Evolutionary conservation across 176 grass and related monocot genomes (phyloP).

Genomic region (Poa pratensis): DNA sequence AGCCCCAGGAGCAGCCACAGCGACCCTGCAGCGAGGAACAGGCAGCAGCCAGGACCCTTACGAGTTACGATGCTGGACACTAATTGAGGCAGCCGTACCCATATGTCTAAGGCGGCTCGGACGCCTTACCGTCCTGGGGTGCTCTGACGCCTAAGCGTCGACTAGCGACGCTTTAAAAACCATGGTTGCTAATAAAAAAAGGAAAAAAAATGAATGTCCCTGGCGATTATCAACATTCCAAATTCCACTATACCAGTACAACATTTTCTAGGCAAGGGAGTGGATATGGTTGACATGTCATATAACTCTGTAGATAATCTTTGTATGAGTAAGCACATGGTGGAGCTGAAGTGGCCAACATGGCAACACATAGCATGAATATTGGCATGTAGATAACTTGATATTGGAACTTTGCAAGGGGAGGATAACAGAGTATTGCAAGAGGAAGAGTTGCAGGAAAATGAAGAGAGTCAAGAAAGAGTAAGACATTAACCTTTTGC

Average conservation of each 20-base stretch:
- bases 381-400: background rate
- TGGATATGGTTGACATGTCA: background rate
- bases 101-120: no score
- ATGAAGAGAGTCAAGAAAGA: background rate
- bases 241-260: background rate
- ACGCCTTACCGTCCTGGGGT: no score
- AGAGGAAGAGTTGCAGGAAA: conserved; percentile 2
- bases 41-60: no score
- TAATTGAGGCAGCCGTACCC: no score
- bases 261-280: background rate
- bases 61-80: no score
- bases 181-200: background rate
- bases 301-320: background rate
- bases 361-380: background rate
- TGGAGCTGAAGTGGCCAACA: background rate
- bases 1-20: no score
- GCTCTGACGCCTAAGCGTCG: no score
- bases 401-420: background rate
- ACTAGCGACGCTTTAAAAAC: no score
- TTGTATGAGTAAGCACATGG: background rate
- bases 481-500: background rate
- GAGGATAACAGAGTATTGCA: background rate
- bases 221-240: background rate
- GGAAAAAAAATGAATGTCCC: background rate
- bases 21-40: no score